phyloP scores from a whole-genome alignment of 2,329 filamentous ascomycete genomes.

The Colletotrichum tofieldiae region DNA sequence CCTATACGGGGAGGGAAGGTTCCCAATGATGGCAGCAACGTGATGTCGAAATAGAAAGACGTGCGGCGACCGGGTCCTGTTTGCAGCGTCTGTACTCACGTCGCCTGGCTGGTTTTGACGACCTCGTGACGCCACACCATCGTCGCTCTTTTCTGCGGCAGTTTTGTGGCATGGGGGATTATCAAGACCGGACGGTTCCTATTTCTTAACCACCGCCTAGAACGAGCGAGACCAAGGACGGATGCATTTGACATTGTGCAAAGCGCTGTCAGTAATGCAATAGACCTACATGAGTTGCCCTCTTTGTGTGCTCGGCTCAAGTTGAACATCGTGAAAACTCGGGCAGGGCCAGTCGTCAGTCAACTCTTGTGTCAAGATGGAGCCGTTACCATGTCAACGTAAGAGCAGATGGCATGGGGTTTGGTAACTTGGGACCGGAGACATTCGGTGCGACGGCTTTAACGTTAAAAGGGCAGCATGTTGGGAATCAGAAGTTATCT shows the following conservation, averaged over 20 bases:
- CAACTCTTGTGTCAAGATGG: not conserved
- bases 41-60: not conserved
- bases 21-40: not conserved
- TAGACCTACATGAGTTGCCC: not conserved
- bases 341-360: not conserved
- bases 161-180: too few species aligned
- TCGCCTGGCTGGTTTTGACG: not conserved
- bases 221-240: not conserved
- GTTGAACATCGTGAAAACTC: not conserved
- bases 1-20: too few species aligned
- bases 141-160: not conserved
- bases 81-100: not conserved
- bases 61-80: not conserved
- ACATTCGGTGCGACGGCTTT: not conserved
- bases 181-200: too few species aligned
- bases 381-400: not conserved
- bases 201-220: too few species aligned
- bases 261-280: not conserved
- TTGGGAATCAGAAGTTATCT: constrained; percentile 43
- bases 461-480: constrained; percentile 16
- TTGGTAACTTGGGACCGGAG: not conserved
- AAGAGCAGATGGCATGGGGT: not conserved
- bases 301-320: not conserved
- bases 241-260: not conserved
- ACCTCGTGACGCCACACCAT: not conserved